Conservation (phyloP, 306 rosid genomes). For the Prunus campanulata region DNA sequence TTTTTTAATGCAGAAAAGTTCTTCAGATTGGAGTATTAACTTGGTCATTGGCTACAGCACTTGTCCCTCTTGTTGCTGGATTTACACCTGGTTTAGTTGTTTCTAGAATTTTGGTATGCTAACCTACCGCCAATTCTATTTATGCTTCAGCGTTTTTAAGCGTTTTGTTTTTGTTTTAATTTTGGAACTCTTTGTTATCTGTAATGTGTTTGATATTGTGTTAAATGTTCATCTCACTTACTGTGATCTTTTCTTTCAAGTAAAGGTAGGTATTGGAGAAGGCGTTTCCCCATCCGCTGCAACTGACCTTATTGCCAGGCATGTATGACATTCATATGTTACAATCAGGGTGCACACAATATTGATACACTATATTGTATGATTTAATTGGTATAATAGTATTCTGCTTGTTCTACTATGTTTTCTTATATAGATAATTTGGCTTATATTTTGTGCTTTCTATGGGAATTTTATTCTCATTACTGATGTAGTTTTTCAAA, state of each 20-base stretch:
- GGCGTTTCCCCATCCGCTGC: conserved; percentile 99
- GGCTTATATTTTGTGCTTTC: neutral
- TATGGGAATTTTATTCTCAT: neutral
- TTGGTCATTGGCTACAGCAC: conserved; percentile 88
- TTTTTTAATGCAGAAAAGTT: conserved; percentile 63
- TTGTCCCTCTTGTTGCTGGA: conserved; percentile 90
- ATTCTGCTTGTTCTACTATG: neutral
- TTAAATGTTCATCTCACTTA: conserved; percentile 12
- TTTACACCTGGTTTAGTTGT: conserved; percentile 76
- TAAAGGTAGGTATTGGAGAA: conserved; percentile 99
- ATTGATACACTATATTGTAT: conserved; percentile 16
- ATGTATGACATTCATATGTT: conserved; percentile 43
- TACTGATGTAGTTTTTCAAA: neutral
- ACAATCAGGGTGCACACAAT: conserved; percentile 11
- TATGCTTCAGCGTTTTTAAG: neutral
- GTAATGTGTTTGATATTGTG: conserved; percentile 8
- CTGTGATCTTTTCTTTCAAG: conserved; percentile 26
- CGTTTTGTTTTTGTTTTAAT: neutral
- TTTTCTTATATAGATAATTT: neutral
- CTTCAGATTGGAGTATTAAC: conserved; percentile 72
- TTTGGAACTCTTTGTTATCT: neutral
- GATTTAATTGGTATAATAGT: neutral
- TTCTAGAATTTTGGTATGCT: conserved; percentile 78
- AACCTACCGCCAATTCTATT: conserved; percentile 5
- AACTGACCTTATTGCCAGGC: conserved; percentile 98